A percentile compares a stretch with the other conserved stretches of the same genome.
Evolutionary conservation across 208 protist genomes (phyloP).

Genomic region (Trypanosoma rangeli): DNA sequence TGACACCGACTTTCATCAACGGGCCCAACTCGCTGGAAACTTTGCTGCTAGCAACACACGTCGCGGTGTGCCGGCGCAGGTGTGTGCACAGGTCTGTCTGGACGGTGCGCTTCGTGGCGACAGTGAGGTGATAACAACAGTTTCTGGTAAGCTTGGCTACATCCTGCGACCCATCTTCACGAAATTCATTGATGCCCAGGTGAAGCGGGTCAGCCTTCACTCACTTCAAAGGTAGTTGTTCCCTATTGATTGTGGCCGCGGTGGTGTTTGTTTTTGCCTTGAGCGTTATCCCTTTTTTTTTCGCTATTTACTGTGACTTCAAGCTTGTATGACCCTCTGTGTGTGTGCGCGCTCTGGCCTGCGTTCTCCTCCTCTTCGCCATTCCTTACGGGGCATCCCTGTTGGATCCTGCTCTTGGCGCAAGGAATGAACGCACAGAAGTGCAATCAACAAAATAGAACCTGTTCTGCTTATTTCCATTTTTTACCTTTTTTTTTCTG

Average conservation of each 20-base stretch:
- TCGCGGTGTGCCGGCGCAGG: conserved; percentile 52
- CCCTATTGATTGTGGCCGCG: neutral
- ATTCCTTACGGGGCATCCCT: neutral
- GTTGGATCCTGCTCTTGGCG: too few relatives aligned
- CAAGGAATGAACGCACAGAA: neutral
- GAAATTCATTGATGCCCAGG: conserved; percentile 57
- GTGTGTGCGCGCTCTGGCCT: neutral
- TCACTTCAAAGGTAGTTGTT: conserved; percentile 40
- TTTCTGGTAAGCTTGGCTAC: conserved; percentile 70
- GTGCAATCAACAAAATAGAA: neutral
- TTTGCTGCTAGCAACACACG: conserved; percentile 40
- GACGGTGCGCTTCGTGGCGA: conserved; percentile 55
- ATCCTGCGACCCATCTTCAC: conserved; percentile 71
- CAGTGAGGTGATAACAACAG: conserved; percentile 73
- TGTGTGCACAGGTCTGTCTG: conserved; percentile 60
- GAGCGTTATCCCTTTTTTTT: conserved; percentile 1
- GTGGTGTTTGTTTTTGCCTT: neutral
- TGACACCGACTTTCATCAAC: conserved; percentile 81
- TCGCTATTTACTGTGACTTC: neutral
- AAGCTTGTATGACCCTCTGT: neutral
- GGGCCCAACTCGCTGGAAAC: conserved; percentile 41
- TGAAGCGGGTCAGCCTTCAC: conserved; percentile 69
- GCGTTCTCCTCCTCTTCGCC: neutral
- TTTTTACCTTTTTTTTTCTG: neutral
- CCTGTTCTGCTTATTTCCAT: neutral